Evolutionary conservation across 192 early-diverging fungal species (phyloP).

Genomic region (Podila clonocystis): DNA sequence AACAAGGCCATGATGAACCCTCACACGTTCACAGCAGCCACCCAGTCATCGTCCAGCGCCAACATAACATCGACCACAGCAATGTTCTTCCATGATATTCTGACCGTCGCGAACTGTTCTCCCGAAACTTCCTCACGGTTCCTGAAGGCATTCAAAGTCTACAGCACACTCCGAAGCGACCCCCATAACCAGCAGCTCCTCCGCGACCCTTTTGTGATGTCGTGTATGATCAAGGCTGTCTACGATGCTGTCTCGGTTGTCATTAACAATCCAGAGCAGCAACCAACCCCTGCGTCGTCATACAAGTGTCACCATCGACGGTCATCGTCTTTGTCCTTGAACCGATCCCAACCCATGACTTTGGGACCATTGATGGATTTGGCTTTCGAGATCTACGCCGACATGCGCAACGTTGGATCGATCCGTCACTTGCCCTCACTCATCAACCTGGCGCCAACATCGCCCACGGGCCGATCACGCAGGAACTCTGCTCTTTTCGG

Average conservation of each 20-base stretch:
- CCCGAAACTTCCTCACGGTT: conserved; percentile 39
- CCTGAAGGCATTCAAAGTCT: conserved; percentile 45
- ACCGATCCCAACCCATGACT: conserved; percentile 40
- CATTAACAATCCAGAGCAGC: conserved; percentile 23
- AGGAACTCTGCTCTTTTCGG: not conserved
- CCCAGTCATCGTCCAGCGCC: not conserved
- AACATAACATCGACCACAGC: conserved; percentile 5
- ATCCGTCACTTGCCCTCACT: conserved; percentile 38
- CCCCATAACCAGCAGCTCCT: conserved; percentile 21
- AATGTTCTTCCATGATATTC: conserved; percentile 40
- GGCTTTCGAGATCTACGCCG: conserved; percentile 46
- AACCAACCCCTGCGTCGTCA: not conserved
- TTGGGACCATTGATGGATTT: conserved; percentile 39
- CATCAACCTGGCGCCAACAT: conserved; percentile 17
- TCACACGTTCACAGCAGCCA: not conserved
- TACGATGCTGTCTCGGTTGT: conserved; percentile 35
- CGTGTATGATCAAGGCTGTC: conserved; percentile 41
- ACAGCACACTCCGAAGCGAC: conserved; percentile 33
- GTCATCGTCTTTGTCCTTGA: conserved; percentile 40
- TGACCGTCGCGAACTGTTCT: conserved; percentile 30
- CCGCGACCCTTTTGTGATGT: conserved; percentile 44
- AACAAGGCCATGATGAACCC: conserved; percentile 44
- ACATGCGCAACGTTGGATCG: conserved; percentile 35
- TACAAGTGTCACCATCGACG: conserved; percentile 20
- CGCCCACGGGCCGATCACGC: conserved; percentile 7